phyloP scores from a whole-genome alignment of 2,329 filamentous ascomycete genomes.

The Aureobasidium sp. region DNA sequence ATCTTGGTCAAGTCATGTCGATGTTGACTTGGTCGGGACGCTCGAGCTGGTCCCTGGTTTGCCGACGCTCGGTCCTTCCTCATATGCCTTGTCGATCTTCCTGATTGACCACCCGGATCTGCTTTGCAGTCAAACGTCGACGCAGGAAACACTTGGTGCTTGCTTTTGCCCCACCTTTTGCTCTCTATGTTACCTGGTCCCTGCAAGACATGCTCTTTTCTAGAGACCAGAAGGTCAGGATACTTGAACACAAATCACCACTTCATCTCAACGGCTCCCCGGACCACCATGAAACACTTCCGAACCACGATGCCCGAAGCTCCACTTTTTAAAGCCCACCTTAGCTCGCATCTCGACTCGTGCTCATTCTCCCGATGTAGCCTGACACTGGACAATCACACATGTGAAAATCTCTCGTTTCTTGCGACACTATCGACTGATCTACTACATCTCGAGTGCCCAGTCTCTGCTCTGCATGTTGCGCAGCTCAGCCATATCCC shows the following conservation, averaged over 20 bases:
- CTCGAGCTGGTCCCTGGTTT: not conserved
- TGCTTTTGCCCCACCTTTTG: not conserved
- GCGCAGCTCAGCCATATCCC: constrained; percentile 37
- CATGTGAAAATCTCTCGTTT: not conserved
- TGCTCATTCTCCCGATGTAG: not conserved
- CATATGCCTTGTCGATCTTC: constrained; percentile 4
- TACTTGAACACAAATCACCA: not conserved
- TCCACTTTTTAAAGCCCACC: not conserved
- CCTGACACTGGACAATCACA: not conserved
- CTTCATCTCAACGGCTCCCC: not conserved
- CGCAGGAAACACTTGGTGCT: not conserved
- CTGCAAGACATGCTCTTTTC: not conserved
- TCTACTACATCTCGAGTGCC: not conserved
- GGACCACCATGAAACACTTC: not conserved
- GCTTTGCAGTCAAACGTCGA: not conserved
- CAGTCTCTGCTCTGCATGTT: constrained; percentile 24
- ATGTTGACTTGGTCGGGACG: not conserved
- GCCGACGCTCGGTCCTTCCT: not conserved
- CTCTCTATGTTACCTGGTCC: not conserved
- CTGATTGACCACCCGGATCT: constrained; percentile 2
- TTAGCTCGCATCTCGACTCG: not conserved
- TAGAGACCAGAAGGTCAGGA: not conserved
- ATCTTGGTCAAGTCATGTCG: not conserved
- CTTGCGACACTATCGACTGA: not conserved
- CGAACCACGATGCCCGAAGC: not conserved